Percentiles rank a stretch among this genome's conserved stretches.
phyloP scores from a whole-genome alignment of 352 stramenopile genomes.

The Elongisporangium prolatum region DNA sequence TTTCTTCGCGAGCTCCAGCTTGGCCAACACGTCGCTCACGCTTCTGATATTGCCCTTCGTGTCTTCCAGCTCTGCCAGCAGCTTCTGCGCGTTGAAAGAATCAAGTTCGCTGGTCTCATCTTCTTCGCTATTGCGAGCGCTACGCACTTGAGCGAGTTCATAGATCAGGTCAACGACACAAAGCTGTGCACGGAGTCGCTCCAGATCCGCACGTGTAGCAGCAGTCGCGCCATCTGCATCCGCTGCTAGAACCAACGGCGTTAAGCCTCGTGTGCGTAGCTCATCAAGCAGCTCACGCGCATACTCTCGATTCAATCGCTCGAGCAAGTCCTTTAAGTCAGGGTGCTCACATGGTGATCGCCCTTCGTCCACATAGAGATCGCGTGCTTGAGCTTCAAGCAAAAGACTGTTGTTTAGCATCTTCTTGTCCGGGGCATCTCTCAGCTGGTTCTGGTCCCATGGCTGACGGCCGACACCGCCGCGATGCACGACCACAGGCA shows the following conservation, averaged over 20 bases:
- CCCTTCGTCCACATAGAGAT: slow-evolving; percentile 13
- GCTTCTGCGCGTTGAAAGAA: not conserved
- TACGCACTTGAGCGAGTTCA: slow-evolving; percentile 15
- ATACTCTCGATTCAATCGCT: slow-evolving; percentile 18
- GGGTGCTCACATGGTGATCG: not conserved
- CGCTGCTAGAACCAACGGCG: slow-evolving; percentile 16
- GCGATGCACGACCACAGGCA: slow-evolving; percentile 35
- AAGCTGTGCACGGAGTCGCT: slow-evolving; percentile 34
- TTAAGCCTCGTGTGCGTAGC: slow-evolving; percentile 30
- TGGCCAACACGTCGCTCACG: slow-evolving; percentile 10
- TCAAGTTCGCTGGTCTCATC: not conserved
- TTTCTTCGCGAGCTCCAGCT: slow-evolving; percentile 38
- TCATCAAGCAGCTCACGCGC: slow-evolving; percentile 23
- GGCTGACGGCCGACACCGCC: slow-evolving; percentile 10
- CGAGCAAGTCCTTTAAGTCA: not conserved
- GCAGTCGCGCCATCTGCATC: not conserved
- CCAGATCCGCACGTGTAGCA: slow-evolving; percentile 3
- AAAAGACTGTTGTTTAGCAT: slow-evolving; percentile 3
- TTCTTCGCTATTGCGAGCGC: slow-evolving; percentile 1
- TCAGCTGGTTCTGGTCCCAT: not conserved
- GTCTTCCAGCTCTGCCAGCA: slow-evolving; percentile 6
- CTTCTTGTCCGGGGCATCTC: not conserved
- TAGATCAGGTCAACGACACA: slow-evolving; percentile 35
- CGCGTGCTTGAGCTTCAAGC: slow-evolving; percentile 45
- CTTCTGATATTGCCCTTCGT: slow-evolving; percentile 1